phyloP scores from a whole-genome alignment of 495 filamentous ascomycete species.

The Penicillium steckii region DNA sequence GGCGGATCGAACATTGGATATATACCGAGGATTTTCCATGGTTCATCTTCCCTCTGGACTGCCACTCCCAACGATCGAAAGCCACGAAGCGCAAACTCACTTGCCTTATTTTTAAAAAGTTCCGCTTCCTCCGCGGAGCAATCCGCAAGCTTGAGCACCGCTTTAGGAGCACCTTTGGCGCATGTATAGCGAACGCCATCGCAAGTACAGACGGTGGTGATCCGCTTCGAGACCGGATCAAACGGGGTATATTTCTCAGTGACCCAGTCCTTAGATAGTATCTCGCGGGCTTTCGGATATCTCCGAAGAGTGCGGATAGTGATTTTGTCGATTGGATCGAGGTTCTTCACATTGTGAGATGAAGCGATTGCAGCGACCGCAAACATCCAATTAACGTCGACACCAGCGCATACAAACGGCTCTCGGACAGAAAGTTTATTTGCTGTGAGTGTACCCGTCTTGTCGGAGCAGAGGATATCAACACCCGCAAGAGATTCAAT shows the following conservation, averaged over 20 bases:
- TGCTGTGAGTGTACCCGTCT: conserved; percentile 76
- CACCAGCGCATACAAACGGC: conserved; percentile 70
- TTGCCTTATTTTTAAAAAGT: conserved; percentile 66
- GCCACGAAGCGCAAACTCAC: conserved; percentile 74
- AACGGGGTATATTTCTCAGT: conserved; percentile 76
- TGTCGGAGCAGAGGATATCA: conserved; percentile 74
- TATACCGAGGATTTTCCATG: conserved; percentile 71
- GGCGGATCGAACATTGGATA: conserved; percentile 78
- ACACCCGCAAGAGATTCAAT: conserved; percentile 77
- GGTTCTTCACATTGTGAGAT: conserved; percentile 74
- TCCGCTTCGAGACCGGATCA: conserved; percentile 77
- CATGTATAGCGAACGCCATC: conserved; percentile 66
- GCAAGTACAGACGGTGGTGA: conserved; percentile 64
- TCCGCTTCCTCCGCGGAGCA: conserved; percentile 63
- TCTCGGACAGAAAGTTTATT: conserved; percentile 75
- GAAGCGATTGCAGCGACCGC: conserved; percentile 71
- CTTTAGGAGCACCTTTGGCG: conserved; percentile 75
- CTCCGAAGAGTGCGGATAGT: conserved; percentile 71
- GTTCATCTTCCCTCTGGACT: conserved; percentile 63
- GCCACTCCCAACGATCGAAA: conserved; percentile 81
- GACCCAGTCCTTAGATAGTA: conserved; percentile 66
- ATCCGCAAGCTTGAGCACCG: conserved; percentile 63
- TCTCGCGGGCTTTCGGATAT: conserved; percentile 71
- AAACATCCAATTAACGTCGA: conserved; percentile 81
- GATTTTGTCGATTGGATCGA: conserved; percentile 76